These are phyloP conservation scores for Pleurostoma richardsiae DNA, from an alignment of 2,329 filamentous ascomycete species.

Conservation along the genomic window DNA sequence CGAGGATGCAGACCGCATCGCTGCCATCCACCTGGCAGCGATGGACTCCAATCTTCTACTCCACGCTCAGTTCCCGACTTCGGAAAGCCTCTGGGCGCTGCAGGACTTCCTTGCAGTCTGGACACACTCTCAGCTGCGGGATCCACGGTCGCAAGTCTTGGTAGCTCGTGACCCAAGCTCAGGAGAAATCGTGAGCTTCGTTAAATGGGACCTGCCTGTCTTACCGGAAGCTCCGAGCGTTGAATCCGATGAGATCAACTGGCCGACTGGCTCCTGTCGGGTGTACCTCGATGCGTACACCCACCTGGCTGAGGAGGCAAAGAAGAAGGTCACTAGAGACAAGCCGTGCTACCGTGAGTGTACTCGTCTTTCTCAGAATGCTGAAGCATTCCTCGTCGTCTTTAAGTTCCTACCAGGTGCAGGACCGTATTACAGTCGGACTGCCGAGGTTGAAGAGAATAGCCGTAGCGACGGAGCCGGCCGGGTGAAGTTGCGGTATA, in stretches of 20 bases:
- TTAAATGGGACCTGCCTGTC: conserved; percentile 22
- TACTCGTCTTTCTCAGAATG: not conserved
- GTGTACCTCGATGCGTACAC: conserved; percentile 28
- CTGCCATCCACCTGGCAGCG: conserved; percentile 28
- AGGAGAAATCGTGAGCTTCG: conserved; percentile 24
- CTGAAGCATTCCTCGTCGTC: no score
- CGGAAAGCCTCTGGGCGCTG: conserved; percentile 20
- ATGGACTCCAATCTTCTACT: conserved; percentile 33
- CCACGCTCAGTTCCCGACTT: conserved; percentile 32
- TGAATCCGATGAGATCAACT: not conserved
- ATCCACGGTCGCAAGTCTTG: conserved; percentile 21
- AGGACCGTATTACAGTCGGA: no score
- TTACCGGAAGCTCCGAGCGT: not conserved
- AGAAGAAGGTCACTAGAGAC: conserved; percentile 21
- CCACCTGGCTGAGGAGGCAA: conserved; percentile 20
- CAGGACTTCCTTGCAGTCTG: conserved; percentile 22
- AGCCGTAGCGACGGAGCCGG: no score
- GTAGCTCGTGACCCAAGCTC: conserved; percentile 24
- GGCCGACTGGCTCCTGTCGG: conserved; percentile 20
- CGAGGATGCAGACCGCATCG: conserved; percentile 15
- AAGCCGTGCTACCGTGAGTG: conserved; percentile 30
- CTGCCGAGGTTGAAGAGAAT: no score
- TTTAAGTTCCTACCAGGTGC: no score
- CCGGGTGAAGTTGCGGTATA: not conserved
- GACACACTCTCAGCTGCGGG: conserved; percentile 19